These are phyloP conservation scores for Daldinia sp. DNA, from an alignment of 2,329 filamentous ascomycete species.

Conservation along the genomic window DNA sequence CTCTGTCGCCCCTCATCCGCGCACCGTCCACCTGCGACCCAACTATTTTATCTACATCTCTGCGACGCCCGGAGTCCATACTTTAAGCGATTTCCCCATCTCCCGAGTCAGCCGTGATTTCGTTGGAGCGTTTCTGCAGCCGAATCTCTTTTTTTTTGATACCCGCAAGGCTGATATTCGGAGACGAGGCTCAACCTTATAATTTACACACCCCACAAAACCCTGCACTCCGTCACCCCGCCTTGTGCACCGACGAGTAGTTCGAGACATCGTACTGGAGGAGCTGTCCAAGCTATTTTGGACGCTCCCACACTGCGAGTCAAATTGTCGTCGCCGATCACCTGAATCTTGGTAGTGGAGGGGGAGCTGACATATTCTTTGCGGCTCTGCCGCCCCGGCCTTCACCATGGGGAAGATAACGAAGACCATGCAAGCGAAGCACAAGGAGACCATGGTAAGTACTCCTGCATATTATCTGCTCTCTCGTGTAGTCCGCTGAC, in stretches of 20 bases:
- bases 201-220: slow-evolving; percentile 24
- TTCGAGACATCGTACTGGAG: slow-evolving; percentile 35
- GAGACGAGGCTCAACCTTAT: slow-evolving; percentile 41
- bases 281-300: slow-evolving; percentile 49
- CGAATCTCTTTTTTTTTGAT: slow-evolving; percentile 35
- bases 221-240: slow-evolving; percentile 27
- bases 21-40: slow-evolving; percentile 26
- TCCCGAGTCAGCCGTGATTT: slow-evolving; percentile 15
- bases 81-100: slow-evolving; percentile 6
- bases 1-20: slow-evolving; percentile 31
- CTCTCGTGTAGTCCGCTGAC: slow-evolving; percentile 37
- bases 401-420: slow-evolving; percentile 76
- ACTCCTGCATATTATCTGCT: slow-evolving; percentile 17
- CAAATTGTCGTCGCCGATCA: slow-evolving; percentile 58
- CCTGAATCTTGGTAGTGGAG: slow-evolving; percentile 65
- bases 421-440: slow-evolving; percentile 75
- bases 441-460: slow-evolving; percentile 74
- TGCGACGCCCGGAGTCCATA: slow-evolving; percentile 16
- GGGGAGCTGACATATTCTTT: slow-evolving; percentile 62
- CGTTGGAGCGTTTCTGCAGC: slow-evolving; percentile 29
- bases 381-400: slow-evolving; percentile 70
- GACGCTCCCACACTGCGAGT: slow-evolving; percentile 47
- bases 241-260: slow-evolving; percentile 38
- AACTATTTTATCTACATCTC: slow-evolving; percentile 16
- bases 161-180: slow-evolving; percentile 47